Evolutionary conservation across 345 rosid species (phyloP), one percentile per base, ranked within the genome.

Genomic region (Arabis alpina): DNA sequence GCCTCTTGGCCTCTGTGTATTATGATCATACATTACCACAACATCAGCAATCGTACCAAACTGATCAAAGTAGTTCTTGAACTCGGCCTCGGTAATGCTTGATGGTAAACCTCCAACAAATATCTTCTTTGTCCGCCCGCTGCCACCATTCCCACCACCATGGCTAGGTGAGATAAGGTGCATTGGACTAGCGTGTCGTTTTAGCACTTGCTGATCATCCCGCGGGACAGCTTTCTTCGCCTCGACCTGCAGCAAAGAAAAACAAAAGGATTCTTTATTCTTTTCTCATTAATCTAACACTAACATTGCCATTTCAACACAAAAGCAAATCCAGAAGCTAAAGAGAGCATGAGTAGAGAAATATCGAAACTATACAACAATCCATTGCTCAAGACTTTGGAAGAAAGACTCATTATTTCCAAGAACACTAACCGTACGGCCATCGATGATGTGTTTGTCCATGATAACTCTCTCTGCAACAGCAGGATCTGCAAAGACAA

Each of bases 21-120:
- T 94, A 81, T 94, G 99, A 80, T 94, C 99, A 73, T 94, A 91
- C 99, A 94, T 94, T 48, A 94, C 97, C 53, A 91, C 97, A 69
- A 91, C 97, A 68, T 94, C 99, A 19, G 88, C 83, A 55, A 89
- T 86, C 32, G 66, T 82, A 70, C 99, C 99, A 47, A 85, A 94
- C 76, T 89, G 96, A 79, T 81, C 97, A 64, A 93, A 93, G 84
- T 93, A 90, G 75, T 60, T 82, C 83, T 85, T 87, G 52, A 93
- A 93, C 75, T 88, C 92, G 1, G 82, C 77, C 65, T 84, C 87
- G 0, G 92, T 88, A 51, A 90, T 87, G 44, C 80, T 83, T 10
- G 89, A 81, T 1, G 98, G 89, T 76, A 93, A 83, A 68, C 97
- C 98, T 43, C 98, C 98, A 49, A 93, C 98, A 49, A 93, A 93